Percentiles rank a stretch among this genome's conserved stretches.
These are phyloP conservation scores for Quercus lobata DNA, from an alignment of 331 rosid species.

Conservation along the genomic window DNA sequence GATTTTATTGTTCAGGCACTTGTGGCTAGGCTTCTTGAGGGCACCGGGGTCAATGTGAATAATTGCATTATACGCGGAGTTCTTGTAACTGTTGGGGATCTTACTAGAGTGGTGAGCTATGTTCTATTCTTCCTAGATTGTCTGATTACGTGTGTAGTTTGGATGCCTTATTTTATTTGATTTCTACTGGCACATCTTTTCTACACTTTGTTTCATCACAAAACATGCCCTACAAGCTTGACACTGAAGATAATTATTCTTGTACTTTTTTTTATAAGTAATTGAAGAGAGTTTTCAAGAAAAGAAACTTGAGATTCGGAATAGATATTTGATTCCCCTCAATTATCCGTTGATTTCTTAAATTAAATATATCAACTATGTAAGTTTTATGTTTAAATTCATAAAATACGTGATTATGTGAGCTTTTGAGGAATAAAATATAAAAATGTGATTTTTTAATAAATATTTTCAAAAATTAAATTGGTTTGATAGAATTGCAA, in stretches of 20 bases:
- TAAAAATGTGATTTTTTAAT: neutral
- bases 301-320: too few species aligned
- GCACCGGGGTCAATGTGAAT: conserved; percentile 52
- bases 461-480: neutral
- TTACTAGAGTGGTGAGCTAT: conserved; percentile 92
- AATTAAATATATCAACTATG: neutral
- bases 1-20: conserved; percentile 64
- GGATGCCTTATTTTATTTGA: neutral
- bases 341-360: too few species aligned
- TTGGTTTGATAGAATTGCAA: neutral
- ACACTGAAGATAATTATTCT: too few species aligned
- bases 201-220: neutral
- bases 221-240: too few species aligned
- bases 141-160: neutral
- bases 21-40: conserved; percentile 79
- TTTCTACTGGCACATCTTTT: neutral
- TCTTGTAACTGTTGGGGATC: conserved; percentile 97
- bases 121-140: conserved; percentile 11
- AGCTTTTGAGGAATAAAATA: neutral
- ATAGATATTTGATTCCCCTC: too few species aligned
- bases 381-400: neutral
- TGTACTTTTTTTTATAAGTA: too few species aligned
- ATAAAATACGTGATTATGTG: neutral
- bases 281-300: too few species aligned
- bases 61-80: conserved; percentile 89